A percentile compares a stretch with the other conserved stretches of the same genome.
Conservation (phyloP, 306 rosid species). For the Rosa rugosa region DNA sequence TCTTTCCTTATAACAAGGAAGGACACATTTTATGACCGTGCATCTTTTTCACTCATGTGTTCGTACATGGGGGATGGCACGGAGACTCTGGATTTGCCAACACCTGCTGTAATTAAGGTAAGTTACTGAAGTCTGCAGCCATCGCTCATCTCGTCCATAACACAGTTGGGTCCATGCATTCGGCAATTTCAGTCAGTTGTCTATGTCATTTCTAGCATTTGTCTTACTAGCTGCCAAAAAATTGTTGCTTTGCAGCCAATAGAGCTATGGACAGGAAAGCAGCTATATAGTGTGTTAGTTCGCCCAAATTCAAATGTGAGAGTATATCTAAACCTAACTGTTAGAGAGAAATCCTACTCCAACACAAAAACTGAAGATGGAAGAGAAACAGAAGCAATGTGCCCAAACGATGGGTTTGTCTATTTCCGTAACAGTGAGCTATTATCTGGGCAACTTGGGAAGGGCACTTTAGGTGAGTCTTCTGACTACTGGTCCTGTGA, state of each 20-base stretch:
- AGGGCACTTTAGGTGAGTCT: slow-evolving; percentile 83
- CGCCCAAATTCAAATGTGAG: slow-evolving; percentile 81
- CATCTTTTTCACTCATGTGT: slow-evolving; percentile 82
- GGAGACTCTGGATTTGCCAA: slow-evolving; percentile 84
- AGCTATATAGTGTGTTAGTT: slow-evolving; percentile 75
- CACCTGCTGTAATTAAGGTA: slow-evolving; percentile 91
- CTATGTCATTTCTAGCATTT: background rate
- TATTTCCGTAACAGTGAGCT: slow-evolving; percentile 88
- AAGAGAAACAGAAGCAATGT: slow-evolving; percentile 71
- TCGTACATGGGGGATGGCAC: slow-evolving; percentile 87
- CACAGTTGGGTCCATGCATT: background rate
- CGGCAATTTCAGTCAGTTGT: background rate
- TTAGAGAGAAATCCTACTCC: slow-evolving; percentile 68
- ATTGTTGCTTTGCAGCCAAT: slow-evolving; percentile 67
- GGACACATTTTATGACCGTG: slow-evolving; percentile 95
- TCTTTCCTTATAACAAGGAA: slow-evolving; percentile 92
- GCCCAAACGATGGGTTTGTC: slow-evolving; percentile 86
- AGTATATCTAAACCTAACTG: slow-evolving; percentile 79
- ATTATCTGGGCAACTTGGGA: slow-evolving; percentile 97
- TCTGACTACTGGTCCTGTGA: slow-evolving; percentile 6
- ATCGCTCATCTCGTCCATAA: background rate
- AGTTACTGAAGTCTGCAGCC: slow-evolving; percentile 12
- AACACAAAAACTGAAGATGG: slow-evolving; percentile 53
- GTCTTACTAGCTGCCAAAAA: slow-evolving; percentile 2
- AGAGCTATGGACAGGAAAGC: slow-evolving; percentile 98